Evolutionary conservation across 345 rosid genomes (phyloP), one percentile per base, ranked within the genome.

Genomic region (Brassica juncea): DNA sequence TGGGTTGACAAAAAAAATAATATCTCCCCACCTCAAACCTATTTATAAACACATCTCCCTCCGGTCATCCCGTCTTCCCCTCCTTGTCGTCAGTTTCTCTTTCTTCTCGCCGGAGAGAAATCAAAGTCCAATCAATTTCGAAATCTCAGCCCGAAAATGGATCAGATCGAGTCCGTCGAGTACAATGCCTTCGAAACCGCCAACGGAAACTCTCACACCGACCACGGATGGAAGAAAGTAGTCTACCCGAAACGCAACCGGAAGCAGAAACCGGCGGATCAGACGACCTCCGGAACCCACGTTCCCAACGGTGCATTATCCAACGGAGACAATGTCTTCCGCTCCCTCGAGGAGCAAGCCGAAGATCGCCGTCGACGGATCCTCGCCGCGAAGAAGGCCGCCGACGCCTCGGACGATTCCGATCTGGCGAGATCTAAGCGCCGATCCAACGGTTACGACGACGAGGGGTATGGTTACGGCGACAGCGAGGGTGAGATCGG

Each of bases 141-240:
- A 72, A 15, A 25, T 16, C 16, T 19, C 31, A 39, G 37, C 8
- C 4, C 4, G 7, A 37, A 42, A 19, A 76, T 72, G 70, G 85
- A 85, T 16, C 72, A 70, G 15, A 75, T 67, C 63, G 84, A 81
- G 35, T 64, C 84, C 32, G 82, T 54, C 69, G 84, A 81, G 57
- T 75, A 52, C 82, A 70, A 80, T 42, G 82, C 73, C 74, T 52
- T 77, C n/a, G 88, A 82, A 25, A 70, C 70, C 68, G 8, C 69
- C 68, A 79, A 77, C 71, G 57, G 66, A 75, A 42, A 25, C 72
- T 12, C 27, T 54, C 58, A 76, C 66, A 28, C 5, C 76, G 92
- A 91, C 82, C 87, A 91, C 49, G 94, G 94, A 27, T 91, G 97
- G 94, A 89, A 87, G 66, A 86, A 88, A 74, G 97, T 91, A 4